Conservation (phyloP, 257 asterid genomes). For the Henckelia pumila region DNA sequence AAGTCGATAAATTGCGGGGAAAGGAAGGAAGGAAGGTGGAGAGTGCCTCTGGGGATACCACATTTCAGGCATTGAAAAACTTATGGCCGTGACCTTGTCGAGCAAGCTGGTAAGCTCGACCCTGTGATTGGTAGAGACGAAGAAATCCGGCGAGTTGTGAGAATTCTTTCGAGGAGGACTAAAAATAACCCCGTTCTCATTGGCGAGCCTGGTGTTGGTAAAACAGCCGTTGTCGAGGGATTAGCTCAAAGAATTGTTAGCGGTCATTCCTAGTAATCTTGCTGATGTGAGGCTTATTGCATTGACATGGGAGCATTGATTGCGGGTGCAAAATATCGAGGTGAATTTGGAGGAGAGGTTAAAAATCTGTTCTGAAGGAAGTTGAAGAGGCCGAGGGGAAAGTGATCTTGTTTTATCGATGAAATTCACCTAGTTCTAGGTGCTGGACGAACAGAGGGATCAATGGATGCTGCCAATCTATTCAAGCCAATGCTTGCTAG, state of each 20-base stretch:
- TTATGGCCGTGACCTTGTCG: constrained; percentile 69
- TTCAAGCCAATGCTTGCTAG: constrained; percentile 82
- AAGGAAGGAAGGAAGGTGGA: constrained; percentile 66
- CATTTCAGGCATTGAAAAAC: constrained; percentile 59
- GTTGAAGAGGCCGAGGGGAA: constrained; percentile 79
- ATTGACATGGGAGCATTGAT: constrained; percentile 64
- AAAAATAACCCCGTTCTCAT: constrained; percentile 72
- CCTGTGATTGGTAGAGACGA: constrained; percentile 74
- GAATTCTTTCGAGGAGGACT: constrained; percentile 65
- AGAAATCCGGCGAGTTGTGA: constrained; percentile 58
- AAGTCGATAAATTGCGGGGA: constrained; percentile 61
- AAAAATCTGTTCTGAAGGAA: constrained; percentile 64
- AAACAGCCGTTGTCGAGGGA: constrained; percentile 74
- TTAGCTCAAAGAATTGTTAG: constrained; percentile 66
- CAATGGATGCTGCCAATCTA: constrained; percentile 72
- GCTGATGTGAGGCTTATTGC: constrained; percentile 75
- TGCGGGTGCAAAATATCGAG: constrained; percentile 78
- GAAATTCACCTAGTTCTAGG: constrained; percentile 68
- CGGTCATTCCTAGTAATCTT: constrained; percentile 63
- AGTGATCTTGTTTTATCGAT: constrained; percentile 61
- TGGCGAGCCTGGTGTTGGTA: constrained; percentile 77
- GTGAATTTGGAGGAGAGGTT: constrained; percentile 73
- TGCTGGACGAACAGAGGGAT: constrained; percentile 71
- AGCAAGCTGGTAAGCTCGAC: constrained; percentile 71
- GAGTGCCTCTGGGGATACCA: constrained; percentile 65